Conservation (phyloP, 768 basidiomycete genomes). For the Vishniacozyma victoriae region DNA sequence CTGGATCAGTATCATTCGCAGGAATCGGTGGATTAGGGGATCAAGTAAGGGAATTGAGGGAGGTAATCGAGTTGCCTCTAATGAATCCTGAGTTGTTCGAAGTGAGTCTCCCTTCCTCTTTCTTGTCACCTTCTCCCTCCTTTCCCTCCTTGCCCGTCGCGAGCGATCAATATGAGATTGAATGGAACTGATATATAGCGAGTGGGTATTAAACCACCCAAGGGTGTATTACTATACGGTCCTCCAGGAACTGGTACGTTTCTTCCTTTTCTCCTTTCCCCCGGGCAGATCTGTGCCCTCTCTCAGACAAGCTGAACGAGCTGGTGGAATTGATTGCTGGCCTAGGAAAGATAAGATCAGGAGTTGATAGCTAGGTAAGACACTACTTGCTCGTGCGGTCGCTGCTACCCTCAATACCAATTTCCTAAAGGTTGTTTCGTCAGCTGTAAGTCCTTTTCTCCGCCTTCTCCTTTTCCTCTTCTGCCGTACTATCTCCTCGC, state of each 20-base stretch:
- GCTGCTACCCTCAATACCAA: conserved; percentile 94
- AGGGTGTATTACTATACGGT: conserved; percentile 91
- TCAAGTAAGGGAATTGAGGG: conserved; percentile 92
- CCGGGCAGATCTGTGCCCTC: too few relatives aligned
- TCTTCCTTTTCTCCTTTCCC: background rate
- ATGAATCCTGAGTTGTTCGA: conserved; percentile 87
- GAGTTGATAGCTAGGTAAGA: conserved; percentile 65
- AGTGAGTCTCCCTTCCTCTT: conserved; percentile 27
- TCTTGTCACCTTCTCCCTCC: background rate
- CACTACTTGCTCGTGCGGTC: conserved; percentile 85
- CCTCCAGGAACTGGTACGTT: conserved; percentile 82
- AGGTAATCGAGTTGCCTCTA: conserved; percentile 93
- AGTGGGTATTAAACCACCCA: conserved; percentile 95
- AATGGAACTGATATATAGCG: too few relatives aligned
- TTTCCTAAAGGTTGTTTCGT: conserved; percentile 97
- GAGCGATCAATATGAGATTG: background rate
- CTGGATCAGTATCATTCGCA: conserved; percentile 89
- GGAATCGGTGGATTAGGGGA: conserved; percentile 94
- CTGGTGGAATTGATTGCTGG: background rate
- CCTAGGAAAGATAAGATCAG: background rate
- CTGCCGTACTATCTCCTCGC: background rate
- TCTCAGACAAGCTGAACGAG: background rate
- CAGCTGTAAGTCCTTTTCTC: conserved; percentile 72
- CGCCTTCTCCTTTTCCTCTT: background rate
- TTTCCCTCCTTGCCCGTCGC: background rate